Conservation (phyloP, 2,329 filamentous ascomycete genomes). For the Exophiala sideris region DNA sequence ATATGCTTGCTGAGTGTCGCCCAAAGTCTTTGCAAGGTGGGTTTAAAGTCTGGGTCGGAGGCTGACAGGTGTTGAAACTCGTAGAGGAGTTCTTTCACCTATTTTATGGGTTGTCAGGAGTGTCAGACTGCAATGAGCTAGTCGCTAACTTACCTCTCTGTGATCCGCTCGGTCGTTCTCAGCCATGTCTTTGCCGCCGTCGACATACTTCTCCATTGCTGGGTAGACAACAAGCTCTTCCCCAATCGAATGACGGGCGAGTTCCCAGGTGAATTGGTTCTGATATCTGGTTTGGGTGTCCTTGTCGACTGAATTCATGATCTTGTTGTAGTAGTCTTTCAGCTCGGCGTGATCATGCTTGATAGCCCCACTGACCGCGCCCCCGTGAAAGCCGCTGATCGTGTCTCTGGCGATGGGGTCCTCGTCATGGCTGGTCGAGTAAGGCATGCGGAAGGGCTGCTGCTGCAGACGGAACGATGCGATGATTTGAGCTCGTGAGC, state of each 20-base stretch:
- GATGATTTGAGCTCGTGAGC: too few species aligned
- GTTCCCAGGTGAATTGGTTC: constrained; percentile 54
- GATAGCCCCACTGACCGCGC: constrained; percentile 33
- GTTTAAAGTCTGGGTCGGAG: constrained; percentile 41
- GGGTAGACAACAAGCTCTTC: constrained; percentile 56
- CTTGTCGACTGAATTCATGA: constrained; percentile 40
- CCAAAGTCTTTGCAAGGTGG: constrained; percentile 46
- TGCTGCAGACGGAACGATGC: too few species aligned
- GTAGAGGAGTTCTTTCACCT: constrained; percentile 54
- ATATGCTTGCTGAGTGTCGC: constrained; percentile 46
- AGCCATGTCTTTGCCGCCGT: constrained; percentile 43
- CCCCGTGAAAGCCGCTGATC: background rate
- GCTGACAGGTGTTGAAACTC: constrained; percentile 48
- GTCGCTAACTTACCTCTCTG: constrained; percentile 35
- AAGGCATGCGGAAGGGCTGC: too few species aligned
- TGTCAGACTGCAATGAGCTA: background rate
- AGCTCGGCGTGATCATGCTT: constrained; percentile 43
- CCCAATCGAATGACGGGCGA: constrained; percentile 50
- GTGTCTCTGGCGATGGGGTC: constrained; percentile 14
- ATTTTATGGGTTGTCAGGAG: background rate
- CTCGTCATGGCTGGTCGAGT: too few species aligned
- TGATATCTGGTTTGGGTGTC: constrained; percentile 46
- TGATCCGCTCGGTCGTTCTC: constrained; percentile 50
- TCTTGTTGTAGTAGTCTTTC: constrained; percentile 42
- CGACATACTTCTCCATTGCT: constrained; percentile 50